Evolutionary conservation across 768 basidiomycete species (phyloP).

Genomic region (Coprinopsis sp.): DNA sequence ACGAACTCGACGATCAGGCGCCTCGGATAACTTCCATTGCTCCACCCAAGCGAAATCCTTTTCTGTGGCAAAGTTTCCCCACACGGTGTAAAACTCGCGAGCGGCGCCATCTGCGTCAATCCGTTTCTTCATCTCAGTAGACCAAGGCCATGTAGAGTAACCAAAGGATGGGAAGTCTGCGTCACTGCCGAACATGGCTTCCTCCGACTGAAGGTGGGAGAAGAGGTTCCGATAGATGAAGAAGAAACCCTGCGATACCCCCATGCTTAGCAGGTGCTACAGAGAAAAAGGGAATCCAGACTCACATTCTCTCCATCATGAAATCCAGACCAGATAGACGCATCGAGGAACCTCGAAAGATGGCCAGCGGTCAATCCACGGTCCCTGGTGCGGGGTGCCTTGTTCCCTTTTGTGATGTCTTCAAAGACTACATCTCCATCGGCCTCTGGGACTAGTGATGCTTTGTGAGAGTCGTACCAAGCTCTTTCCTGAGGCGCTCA

Average conservation of each 20-base stretch:
- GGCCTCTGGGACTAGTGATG: constrained; percentile 72
- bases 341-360: constrained; percentile 79
- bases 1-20: constrained; percentile 80
- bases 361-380: constrained; percentile 80
- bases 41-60: constrained; percentile 91
- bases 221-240: constrained; percentile 87
- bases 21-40: constrained; percentile 77
- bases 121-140: constrained; percentile 39
- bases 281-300: constrained; percentile 8
- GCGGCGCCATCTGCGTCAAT: constrained; percentile 41
- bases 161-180: constrained; percentile 81
- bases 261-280: not conserved
- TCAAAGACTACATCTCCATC: constrained; percentile 85
- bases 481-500: constrained; percentile 81
- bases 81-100: constrained; percentile 76
- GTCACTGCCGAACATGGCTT: constrained; percentile 42
- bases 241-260: constrained; percentile 77
- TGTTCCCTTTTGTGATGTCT: constrained; percentile 71
- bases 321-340: constrained; percentile 59
- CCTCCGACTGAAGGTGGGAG: constrained; percentile 75
- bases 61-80: constrained; percentile 80
- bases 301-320: constrained; percentile 60
- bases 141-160: constrained; percentile 70
- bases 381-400: constrained; percentile 49
- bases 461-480: constrained; percentile 94